Conservation (phyloP, 257 asterid species). For the Forsythia suspensa region DNA sequence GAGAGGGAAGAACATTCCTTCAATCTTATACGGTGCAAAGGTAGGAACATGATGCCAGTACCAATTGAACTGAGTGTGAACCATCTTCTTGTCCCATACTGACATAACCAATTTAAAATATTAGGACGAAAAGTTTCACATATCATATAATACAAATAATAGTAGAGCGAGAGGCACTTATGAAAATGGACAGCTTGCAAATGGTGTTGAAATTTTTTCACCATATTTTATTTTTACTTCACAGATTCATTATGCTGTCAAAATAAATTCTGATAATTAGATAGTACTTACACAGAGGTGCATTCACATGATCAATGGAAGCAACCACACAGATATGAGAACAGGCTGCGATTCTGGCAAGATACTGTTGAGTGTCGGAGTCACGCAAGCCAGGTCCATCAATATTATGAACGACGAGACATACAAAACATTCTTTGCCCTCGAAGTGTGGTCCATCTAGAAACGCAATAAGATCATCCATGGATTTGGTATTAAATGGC, state of each 20-base stretch:
- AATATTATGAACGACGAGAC: conserved; percentile 72
- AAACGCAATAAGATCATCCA: conserved; percentile 78
- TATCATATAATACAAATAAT: background rate
- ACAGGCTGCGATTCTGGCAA: conserved; percentile 83
- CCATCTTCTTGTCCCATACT: conserved; percentile 99
- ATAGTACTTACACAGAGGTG: conserved; percentile 76
- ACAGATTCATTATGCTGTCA: background rate
- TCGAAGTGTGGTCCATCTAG: conserved; percentile 59
- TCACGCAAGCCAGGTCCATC: conserved; percentile 92
- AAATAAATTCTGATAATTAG: conserved; percentile 6
- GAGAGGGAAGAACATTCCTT: conserved; percentile 78
- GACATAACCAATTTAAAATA: conserved; percentile 16
- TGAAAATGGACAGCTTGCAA: background rate
- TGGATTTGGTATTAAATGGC: conserved; percentile 68
- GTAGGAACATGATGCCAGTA: conserved; percentile 96
- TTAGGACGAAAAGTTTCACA: conserved; percentile 17
- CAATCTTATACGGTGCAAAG: conserved; percentile 78
- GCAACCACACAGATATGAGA: conserved; percentile 82
- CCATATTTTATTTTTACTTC: background rate
- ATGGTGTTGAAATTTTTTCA: background rate
- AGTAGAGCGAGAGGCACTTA: too few species aligned
- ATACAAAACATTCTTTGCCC: conserved; percentile 59
- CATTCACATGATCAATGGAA: conserved; percentile 86
- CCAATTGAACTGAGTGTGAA: conserved; percentile 95
- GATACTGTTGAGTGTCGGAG: conserved; percentile 76